phyloP scores from a whole-genome alignment of 148 eudicot species.

The Rhododendron williamsianum region DNA sequence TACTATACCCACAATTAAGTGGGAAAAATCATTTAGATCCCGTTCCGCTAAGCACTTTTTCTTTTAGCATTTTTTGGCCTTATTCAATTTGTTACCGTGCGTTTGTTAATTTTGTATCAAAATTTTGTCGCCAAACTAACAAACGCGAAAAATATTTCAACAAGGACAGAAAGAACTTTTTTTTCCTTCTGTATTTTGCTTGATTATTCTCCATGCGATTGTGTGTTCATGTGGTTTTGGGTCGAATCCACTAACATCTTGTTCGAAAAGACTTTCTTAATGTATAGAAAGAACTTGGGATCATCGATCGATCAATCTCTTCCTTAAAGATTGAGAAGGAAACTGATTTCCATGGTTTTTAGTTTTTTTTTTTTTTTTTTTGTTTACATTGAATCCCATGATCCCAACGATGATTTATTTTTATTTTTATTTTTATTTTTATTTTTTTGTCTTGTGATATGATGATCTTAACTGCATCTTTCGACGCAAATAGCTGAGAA shows the following conservation, averaged over 20 bases:
- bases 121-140: no score
- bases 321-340: not conserved
- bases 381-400: not conserved
- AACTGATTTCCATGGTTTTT: not conserved
- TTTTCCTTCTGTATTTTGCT: not conserved
- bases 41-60: no score
- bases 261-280: not conserved
- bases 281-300: not conserved
- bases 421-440: not conserved
- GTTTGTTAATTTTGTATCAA: no score
- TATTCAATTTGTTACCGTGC: no score
- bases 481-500: not conserved
- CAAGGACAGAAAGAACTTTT: no score
- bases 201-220: not conserved
- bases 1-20: no score
- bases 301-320: not conserved
- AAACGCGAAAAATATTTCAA: no score
- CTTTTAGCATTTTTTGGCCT: no score
- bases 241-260: not conserved
- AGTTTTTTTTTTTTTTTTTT: not conserved
- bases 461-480: not conserved
- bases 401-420: not conserved
- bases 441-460: no score
- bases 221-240: not conserved
- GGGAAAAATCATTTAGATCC: no score